These are phyloP conservation scores for Artemisia tridentata DNA, from an alignment of 129 eudicot genomes.

Conservation along the genomic window DNA sequence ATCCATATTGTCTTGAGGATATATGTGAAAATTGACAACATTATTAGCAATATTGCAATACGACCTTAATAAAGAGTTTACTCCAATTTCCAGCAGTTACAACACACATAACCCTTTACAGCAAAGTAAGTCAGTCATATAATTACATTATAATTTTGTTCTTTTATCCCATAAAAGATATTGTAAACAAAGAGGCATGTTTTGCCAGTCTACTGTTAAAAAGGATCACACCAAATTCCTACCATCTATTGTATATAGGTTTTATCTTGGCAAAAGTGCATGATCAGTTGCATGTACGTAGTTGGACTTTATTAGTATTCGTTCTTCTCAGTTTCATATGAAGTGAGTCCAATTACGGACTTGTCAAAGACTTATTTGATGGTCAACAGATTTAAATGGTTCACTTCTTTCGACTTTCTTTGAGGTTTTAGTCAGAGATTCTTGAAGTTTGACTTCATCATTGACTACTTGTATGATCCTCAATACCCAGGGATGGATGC, in stretches of 20 bases:
- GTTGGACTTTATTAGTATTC: neutral
- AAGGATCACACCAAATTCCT: slow-evolving; percentile 22
- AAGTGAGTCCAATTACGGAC: no score
- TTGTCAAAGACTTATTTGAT: no score
- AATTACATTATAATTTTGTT: slow-evolving; percentile 22
- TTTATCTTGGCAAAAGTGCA: slow-evolving; percentile 29
- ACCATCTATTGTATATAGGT: slow-evolving; percentile 10
- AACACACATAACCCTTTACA: slow-evolving; percentile 8
- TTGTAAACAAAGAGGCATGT: slow-evolving; percentile 28
- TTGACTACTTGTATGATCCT: neutral
- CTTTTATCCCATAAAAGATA: slow-evolving; percentile 24
- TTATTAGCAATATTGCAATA: no score
- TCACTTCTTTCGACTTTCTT: neutral
- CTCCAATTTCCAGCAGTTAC: no score
- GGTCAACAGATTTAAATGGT: no score
- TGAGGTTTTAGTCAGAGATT: no score
- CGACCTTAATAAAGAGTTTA: no score
- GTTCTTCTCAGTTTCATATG: no score
- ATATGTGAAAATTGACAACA: no score
- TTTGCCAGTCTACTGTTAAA: slow-evolving; percentile 18
- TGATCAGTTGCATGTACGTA: neutral
- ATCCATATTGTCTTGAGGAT: no score
- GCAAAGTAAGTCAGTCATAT: slow-evolving; percentile 28
- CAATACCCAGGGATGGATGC: slow-evolving; percentile 83
- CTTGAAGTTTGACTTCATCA: no score